A percentile compares a stretch with the other conserved stretches of the same genome.
These are phyloP conservation scores for Daldinia eschscholtzii DNA, from an alignment of 2,329 filamentous ascomycete species.

Conservation along the genomic window DNA sequence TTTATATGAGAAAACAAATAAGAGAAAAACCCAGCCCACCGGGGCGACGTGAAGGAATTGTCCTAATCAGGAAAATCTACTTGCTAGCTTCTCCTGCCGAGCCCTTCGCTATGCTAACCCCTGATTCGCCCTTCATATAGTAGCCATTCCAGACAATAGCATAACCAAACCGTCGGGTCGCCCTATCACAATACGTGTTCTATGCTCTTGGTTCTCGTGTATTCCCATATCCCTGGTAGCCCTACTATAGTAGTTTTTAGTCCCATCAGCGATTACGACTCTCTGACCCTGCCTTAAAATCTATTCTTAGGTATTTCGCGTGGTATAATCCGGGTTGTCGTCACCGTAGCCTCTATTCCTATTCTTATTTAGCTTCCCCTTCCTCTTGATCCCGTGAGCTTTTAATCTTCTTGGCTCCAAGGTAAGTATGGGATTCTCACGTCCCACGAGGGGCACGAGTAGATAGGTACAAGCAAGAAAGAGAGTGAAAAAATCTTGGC, in stretches of 20 bases:
- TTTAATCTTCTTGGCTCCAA: neutral
- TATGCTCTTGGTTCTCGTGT: neutral
- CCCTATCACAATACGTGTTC: conserved; percentile 20
- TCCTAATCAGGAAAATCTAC: conserved; percentile 26
- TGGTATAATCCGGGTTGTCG: conserved; percentile 10
- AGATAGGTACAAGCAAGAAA: neutral
- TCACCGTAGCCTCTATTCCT: neutral
- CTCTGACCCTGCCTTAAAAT: conserved; percentile 3
- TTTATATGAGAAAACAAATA: conserved; percentile 7
- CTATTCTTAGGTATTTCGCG: conserved; percentile 32
- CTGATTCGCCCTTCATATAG: conserved; percentile 16
- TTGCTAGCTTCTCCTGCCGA: neutral
- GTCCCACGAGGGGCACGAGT: neutral
- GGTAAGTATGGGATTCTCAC: conserved; percentile 1
- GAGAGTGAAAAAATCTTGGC: conserved; percentile 21
- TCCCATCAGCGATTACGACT: conserved; percentile 17
- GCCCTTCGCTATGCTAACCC: neutral
- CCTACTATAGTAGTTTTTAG: too few relatives aligned
- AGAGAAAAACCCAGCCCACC: conserved; percentile 13
- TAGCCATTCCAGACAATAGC: conserved; percentile 14
- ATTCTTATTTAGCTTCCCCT: neutral
- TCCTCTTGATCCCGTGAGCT: neutral
- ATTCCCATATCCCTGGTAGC: conserved; percentile 16
- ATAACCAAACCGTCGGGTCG: conserved; percentile 36
- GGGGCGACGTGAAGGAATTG: conserved; percentile 33